These are phyloP conservation scores for Calonectria fujianensis DNA, from an alignment of 2,329 filamentous ascomycete genomes.

Conservation along the genomic window DNA sequence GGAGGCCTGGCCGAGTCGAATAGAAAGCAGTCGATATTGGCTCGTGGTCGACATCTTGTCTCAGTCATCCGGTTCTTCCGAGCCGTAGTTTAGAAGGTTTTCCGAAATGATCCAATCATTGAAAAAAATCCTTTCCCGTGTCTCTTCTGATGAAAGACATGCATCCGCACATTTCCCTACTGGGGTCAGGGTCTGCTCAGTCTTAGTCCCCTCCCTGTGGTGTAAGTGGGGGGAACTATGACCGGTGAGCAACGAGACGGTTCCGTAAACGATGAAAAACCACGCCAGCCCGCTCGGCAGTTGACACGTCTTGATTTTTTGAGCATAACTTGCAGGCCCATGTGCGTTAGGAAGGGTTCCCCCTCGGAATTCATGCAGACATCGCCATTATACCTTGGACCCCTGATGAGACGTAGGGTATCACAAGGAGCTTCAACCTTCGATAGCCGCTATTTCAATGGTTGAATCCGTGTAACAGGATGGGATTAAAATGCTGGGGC, in stretches of 20 bases:
- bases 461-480: conserved; percentile 4
- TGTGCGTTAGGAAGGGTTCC: not conserved
- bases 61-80: conserved; percentile 12
- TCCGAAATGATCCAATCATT: not conserved
- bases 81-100: not conserved
- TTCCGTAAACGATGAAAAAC: not conserved
- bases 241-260: not conserved
- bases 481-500: not conserved
- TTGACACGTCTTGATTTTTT: not conserved
- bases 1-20: not conserved
- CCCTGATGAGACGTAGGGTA: not conserved
- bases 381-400: not conserved
- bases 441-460: not conserved
- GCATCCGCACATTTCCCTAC: not conserved
- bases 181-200: not conserved
- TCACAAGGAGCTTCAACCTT: not conserved
- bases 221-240: not conserved
- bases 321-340: not conserved
- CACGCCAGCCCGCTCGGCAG: not conserved
- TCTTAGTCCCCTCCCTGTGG: not conserved
- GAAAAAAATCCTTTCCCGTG: not conserved
- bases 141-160: not conserved
- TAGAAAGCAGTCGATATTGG: not conserved
- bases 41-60: not conserved
- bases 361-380: not conserved